These are phyloP conservation scores for Lipomyces chichibuensis DNA, from an alignment of 805 yeast species.

Conservation along the genomic window DNA sequence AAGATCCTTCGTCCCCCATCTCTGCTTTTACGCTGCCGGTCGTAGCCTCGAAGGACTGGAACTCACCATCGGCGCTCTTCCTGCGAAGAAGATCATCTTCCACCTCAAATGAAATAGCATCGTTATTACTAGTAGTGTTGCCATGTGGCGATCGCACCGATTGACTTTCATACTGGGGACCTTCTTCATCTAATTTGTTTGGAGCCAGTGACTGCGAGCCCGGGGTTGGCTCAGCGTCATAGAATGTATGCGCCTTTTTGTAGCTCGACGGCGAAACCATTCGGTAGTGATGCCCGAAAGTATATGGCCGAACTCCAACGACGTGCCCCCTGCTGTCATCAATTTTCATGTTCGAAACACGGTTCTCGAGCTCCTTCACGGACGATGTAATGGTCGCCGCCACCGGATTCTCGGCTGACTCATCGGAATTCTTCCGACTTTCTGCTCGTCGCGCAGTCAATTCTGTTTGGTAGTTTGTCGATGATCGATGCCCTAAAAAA, in stretches of 20 bases:
- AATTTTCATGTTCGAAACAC: neutral
- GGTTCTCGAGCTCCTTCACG: neutral
- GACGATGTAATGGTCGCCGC: neutral
- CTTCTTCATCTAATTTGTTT: neutral
- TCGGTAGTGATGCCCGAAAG: neutral
- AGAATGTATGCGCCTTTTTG: conserved; percentile 8
- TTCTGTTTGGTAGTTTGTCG: conserved; percentile 24
- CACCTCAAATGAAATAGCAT: conserved; percentile 7
- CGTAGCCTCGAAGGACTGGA: neutral
- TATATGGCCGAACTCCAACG: neutral
- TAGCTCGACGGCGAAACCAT: conserved; percentile 4
- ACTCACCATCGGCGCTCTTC: conserved; percentile 13
- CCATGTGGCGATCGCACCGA: neutral
- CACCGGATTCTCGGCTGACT: neutral
- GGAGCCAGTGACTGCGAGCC: neutral
- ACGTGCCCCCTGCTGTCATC: neutral
- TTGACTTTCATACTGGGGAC: conserved; percentile 8
- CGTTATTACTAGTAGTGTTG: neutral
- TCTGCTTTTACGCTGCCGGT: neutral
- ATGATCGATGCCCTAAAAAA: conserved; percentile 22
- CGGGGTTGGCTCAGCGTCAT: neutral
- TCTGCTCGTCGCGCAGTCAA: conserved; percentile 1
- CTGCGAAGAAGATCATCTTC: conserved; percentile 26
- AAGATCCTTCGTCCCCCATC: neutral
- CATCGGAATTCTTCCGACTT: neutral